These are phyloP conservation scores for Leishmania turanica DNA, from an alignment of 208 protist genomes.

Conservation along the genomic window DNA sequence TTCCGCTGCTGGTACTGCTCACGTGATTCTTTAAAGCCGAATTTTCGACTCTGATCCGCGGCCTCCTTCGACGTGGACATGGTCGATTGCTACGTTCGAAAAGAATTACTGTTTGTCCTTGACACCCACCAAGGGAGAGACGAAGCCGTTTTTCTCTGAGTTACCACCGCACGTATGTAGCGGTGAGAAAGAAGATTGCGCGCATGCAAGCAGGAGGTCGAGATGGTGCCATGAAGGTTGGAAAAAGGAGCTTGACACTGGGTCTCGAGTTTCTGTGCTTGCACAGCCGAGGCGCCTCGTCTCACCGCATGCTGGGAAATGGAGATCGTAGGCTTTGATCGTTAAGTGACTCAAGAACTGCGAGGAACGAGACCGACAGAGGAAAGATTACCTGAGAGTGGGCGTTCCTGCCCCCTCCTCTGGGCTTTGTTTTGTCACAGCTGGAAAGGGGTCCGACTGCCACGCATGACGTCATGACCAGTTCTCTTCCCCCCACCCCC, in stretches of 20 bases:
- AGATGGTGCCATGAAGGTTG: neutral
- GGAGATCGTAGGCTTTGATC: neutral
- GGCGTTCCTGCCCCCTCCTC: neutral
- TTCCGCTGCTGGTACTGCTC: constrained; percentile 46
- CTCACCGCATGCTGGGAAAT: neutral
- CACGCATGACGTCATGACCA: neutral
- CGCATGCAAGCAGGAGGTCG: neutral
- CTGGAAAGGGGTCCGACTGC: neutral
- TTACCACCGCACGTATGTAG: too few relatives aligned
- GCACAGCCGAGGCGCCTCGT: neutral
- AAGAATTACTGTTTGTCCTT: neutral
- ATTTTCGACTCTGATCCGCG: constrained; percentile 35
- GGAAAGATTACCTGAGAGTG: neutral
- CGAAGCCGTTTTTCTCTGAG: neutral
- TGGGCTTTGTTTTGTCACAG: neutral
- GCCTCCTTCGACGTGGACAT: constrained; percentile 11
- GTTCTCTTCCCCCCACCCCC: neutral
- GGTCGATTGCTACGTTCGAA: constrained; percentile 7
- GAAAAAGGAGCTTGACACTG: neutral
- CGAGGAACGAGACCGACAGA: neutral
- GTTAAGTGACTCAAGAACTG: neutral
- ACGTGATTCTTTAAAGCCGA: constrained; percentile 58
- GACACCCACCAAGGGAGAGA: neutral
- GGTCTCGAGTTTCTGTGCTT: neutral
- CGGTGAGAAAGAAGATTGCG: neutral